Base-by-base conservation (phyloP, 495 filamentous ascomycete species). In the Evernia prunastri region DNA sequence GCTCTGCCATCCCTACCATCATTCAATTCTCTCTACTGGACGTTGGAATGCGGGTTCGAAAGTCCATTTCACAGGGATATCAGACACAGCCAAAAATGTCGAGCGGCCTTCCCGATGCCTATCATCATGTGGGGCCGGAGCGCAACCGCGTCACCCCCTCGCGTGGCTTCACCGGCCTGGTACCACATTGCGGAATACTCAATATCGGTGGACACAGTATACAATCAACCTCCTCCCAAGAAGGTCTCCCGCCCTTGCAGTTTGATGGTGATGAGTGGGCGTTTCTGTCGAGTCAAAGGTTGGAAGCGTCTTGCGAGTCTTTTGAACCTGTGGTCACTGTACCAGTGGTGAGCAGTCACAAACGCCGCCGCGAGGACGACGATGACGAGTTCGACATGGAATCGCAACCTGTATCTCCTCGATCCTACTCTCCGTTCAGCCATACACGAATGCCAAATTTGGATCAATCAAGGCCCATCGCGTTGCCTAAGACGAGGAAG, bases 11-110 rank as follows among this genome's bases (percentile, higher is more conserved):
- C 25, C 83, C 90, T 12, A 71, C 76, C 12, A 78, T 77, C 27
- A 80, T 96, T 29, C 90, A 94, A 73, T 79, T 90, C 20, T 87
- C 86, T 20, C 86, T 97, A 18, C 79, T 96, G 6, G 87, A 81
- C 64, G 92, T 97, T 60, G 93, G 93, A 67, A 95, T 96, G 90
- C 86, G 92, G 40, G 83, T 97, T 59, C 87, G 93, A 65, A 96
- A 97, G 75, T 87, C 88, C 13, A 86, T 97, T 5, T 89, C 90
- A 0, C 91, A 96, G 63, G 93, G 93, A 59, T 96, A 96, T 78
- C 95, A 93, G 77, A 93, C 89, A 17, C 70, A 78, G 63, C 66
- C 63, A 77, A 82, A 71, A 74, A 68, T 49, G 71, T 68, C 63
- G 79, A 58, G 31, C 63, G 56, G 43, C 37, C 43, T 25, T 39